Conservation (phyloP, 495 filamentous ascomycete genomes). For the Bombardia bombarda region DNA sequence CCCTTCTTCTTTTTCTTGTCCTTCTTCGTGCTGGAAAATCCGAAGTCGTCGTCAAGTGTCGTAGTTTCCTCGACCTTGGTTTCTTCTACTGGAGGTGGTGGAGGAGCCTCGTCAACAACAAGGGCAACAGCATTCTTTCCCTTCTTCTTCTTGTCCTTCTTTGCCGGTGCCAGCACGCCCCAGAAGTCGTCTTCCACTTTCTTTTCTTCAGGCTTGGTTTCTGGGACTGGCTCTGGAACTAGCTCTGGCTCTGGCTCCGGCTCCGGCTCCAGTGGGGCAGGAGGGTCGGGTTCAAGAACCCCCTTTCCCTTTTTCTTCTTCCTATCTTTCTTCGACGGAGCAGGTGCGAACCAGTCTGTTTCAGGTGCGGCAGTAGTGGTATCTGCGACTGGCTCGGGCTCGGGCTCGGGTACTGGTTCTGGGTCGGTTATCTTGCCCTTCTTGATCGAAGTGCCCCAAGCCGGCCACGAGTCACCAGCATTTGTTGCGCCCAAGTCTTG, state of each 20-base stretch:
- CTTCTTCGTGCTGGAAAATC: conserved; percentile 8
- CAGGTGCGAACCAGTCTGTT: conserved; percentile 26
- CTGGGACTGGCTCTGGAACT: too few species aligned
- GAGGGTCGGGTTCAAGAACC: conserved; percentile 5
- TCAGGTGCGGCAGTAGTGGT: conserved; percentile 20
- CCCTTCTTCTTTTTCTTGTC: conserved; percentile 12
- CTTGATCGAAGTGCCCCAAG: conserved; percentile 21
- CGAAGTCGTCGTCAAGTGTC: neutral
- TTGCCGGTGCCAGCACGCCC: neutral
- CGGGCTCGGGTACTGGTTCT: conserved; percentile 24
- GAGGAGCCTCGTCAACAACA: neutral
- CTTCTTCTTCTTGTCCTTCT: conserved; percentile 20
- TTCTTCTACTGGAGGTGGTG: conserved; percentile 1
- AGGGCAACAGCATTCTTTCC: conserved; percentile 6
- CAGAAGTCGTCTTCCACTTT: conserved; percentile 17
- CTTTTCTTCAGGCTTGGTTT: too few species aligned
- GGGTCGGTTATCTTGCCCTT: conserved; percentile 16
- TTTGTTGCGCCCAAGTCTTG: neutral
- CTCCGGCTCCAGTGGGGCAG: conserved; percentile 5
- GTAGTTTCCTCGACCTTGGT: neutral
- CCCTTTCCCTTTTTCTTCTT: conserved; percentile 24
- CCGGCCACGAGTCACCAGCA: conserved; percentile 12
- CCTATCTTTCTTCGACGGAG: conserved; percentile 22
- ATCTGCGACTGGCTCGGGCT: conserved; percentile 14
- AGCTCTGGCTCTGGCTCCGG: conserved; percentile 17